phyloP scores from a whole-genome alignment of 2,329 filamentous ascomycete species.

The Aspergillus fumigatus region DNA sequence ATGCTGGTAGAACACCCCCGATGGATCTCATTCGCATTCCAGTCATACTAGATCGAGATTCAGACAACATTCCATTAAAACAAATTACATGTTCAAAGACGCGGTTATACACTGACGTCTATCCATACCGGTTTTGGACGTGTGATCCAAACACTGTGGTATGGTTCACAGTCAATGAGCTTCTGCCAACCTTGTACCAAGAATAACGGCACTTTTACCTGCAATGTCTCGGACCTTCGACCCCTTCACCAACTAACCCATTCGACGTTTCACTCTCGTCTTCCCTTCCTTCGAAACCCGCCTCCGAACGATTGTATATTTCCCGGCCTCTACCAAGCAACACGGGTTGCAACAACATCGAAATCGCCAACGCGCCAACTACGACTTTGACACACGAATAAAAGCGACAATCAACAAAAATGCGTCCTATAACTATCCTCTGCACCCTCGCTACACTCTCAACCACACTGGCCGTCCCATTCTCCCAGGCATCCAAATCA shows the following conservation, averaged over 20 bases:
- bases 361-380: not conserved
- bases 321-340: not conserved
- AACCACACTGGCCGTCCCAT: not conserved
- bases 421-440: slow-evolving; percentile 1
- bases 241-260: not conserved
- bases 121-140: not conserved
- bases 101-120: not conserved
- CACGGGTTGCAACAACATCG: not conserved
- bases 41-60: not conserved
- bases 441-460: slow-evolving; percentile 5
- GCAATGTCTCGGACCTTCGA: not conserved
- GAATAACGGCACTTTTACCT: not conserved
- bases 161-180: not conserved
- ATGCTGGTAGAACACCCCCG: not conserved
- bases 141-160: not conserved
- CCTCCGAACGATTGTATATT: not conserved
- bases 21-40: not conserved
- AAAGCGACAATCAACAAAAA: not conserved
- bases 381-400: not conserved
- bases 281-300: not conserved
- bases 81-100: not conserved
- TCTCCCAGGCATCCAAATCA: slow-evolving; percentile 1
- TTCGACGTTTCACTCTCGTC: not conserved
- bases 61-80: not conserved
- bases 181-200: too few relatives aligned